phyloP scores from a whole-genome alignment of 257 asterid genomes.

The Petunia axillaris region DNA sequence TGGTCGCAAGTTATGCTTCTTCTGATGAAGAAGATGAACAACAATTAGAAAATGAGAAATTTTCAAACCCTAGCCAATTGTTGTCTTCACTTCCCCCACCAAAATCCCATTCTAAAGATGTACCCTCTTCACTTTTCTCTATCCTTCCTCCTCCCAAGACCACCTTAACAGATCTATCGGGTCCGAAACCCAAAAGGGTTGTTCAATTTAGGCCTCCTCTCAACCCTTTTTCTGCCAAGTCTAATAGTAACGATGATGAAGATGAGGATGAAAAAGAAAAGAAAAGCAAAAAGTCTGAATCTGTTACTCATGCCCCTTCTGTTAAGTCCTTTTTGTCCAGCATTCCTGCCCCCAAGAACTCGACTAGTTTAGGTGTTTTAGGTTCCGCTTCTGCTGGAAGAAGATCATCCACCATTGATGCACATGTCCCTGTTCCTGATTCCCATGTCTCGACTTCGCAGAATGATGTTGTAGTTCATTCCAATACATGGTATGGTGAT shows the following conservation, averaged over 20 bases:
- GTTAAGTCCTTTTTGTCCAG: constrained; percentile 57
- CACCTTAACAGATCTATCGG: constrained; percentile 13
- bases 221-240: constrained; percentile 32
- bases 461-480: constrained; percentile 31
- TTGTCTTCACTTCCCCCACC: constrained; percentile 26
- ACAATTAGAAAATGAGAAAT: neutral
- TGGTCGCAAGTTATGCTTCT: constrained; percentile 76
- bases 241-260: constrained; percentile 41
- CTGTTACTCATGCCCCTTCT: constrained; percentile 42
- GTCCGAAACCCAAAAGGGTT: constrained; percentile 51
- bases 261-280: constrained; percentile 62
- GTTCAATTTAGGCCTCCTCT: constrained; percentile 79
- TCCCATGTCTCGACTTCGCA: constrained; percentile 29
- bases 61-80: too few relatives aligned
- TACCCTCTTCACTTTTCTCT: constrained; percentile 44
- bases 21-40: constrained; percentile 73
- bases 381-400: constrained; percentile 63
- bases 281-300: constrained; percentile 45
- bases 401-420: constrained; percentile 71
- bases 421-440: constrained; percentile 46
- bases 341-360: constrained; percentile 82
- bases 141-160: constrained; percentile 44
- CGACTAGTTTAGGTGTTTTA: constrained; percentile 64
- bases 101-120: constrained; percentile 38
- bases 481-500: constrained; percentile 32